Percentiles rank a stretch among this genome's conserved stretches.
These are phyloP conservation scores for Coleophoma cylindrospora DNA, from an alignment of 2,329 filamentous ascomycete species.

Conservation along the genomic window DNA sequence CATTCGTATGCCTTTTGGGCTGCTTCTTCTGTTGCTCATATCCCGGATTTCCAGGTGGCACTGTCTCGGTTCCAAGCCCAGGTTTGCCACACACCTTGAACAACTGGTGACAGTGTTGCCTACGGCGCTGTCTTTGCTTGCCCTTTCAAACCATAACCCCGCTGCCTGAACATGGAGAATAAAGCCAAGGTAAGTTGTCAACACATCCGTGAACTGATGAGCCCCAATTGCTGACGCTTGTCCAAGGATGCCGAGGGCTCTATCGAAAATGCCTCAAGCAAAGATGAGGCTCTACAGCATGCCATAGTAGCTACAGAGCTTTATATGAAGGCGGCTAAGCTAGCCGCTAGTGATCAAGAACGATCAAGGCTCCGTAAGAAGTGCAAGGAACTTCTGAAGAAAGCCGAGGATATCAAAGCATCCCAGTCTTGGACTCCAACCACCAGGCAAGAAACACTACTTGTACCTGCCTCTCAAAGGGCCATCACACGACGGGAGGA, in stretches of 20 bases:
- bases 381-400: constrained; percentile 63
- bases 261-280: constrained; percentile 43
- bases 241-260: constrained; percentile 47
- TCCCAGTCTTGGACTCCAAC: constrained; percentile 14
- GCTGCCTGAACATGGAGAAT: constrained; percentile 33
- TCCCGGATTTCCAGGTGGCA: too few relatives aligned
- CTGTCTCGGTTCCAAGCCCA: too few relatives aligned
- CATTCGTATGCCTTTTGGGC: too few relatives aligned
- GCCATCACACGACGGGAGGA: constrained; percentile 66
- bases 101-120: too few relatives aligned
- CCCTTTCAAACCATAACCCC: too few relatives aligned
- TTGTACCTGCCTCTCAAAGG: constrained; percentile 43
- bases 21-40: too few relatives aligned
- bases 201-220: neutral
- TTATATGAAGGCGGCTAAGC: constrained; percentile 70
- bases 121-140: too few relatives aligned
- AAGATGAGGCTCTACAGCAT: constrained; percentile 64
- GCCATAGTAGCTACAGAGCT: constrained; percentile 75
- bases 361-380: constrained; percentile 62
- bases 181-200: constrained; percentile 34
- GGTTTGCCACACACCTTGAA: too few relatives aligned
- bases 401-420: constrained; percentile 72
- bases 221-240: constrained; percentile 2
- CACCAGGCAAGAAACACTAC: constrained; percentile 17
- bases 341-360: constrained; percentile 56